A percentile compares a stretch with the other conserved stretches of the same genome.
Conservation (phyloP, 1,284 basidiomycete species). For the Fistulinella cinereoalba region DNA sequence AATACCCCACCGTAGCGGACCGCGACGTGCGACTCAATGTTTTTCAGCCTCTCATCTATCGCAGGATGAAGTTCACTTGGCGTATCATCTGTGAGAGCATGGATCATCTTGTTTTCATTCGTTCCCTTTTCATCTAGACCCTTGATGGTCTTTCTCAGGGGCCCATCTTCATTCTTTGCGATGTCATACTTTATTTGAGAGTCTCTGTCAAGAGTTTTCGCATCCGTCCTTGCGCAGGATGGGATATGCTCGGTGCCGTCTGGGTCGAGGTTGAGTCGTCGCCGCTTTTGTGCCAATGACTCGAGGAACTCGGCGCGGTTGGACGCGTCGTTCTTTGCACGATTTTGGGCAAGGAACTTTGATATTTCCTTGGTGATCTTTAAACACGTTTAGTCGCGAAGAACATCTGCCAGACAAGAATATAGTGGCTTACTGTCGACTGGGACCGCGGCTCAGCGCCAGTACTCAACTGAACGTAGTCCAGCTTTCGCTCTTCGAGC, state of each 20-base stretch:
- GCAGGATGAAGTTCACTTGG: conserved; percentile 51
- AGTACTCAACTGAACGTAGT: conserved; percentile 49
- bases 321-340: conserved; percentile 67
- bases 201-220: conserved; percentile 65
- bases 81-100: conserved; percentile 29
- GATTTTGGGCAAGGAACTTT: conserved; percentile 61
- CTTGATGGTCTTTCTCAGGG: conserved; percentile 57
- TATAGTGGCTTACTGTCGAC: conserved; percentile 48
- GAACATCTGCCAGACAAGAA: background rate
- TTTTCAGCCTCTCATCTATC: conserved; percentile 57
- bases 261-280: conserved; percentile 34
- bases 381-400: background rate
- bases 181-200: conserved; percentile 81
- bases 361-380: conserved; percentile 72
- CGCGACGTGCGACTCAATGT: conserved; percentile 66
- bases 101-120: conserved; percentile 19
- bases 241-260: conserved; percentile 28
- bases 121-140: conserved; percentile 16
- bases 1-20: conserved; percentile 61
- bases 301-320: conserved; percentile 71
- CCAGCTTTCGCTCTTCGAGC: conserved; percentile 64
- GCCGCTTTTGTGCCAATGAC: conserved; percentile 53
- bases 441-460: conserved; percentile 48
- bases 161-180: conserved; percentile 74
- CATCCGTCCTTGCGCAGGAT: conserved; percentile 71